Evolutionary conservation across 2,329 filamentous ascomycete genomes (phyloP), one percentile per base, ranked within the genome.

Genomic region (Colletotrichum trifolii): DNA sequence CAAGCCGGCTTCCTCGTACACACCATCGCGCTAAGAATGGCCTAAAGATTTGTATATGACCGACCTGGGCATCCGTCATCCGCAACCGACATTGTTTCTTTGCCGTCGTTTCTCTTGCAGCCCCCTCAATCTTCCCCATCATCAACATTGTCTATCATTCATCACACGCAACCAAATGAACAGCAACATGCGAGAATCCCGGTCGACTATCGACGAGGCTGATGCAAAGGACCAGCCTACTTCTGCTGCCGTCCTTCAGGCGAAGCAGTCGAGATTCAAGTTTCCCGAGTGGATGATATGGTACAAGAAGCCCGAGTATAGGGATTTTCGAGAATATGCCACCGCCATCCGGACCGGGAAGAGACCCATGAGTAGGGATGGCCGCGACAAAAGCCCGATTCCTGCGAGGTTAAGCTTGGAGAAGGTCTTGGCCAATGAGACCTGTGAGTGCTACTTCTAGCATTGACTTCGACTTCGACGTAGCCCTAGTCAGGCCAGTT

Each of bases 241-340:
- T 9, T 10, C 25, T 25, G 46, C 46, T n/a, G 38, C 12, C 15
- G 43, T 13, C 12, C n/a, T 34, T 4, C 25, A 25, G 42, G 17
- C 43, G 8, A 46, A 36, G 35, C 7, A 54, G 38, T 25, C 62
- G 8, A 62, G 39, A 35, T 55, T 70, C 52, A 68, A 55, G 42
- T 55, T 73, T 13, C 73, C 70, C 4, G 54, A 69, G 17, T 83
- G 79, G 78, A 68, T 81, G 66, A 64, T 71, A 49, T 83, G 81
- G 81, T 83, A 83, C 71, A 82, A 81, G 73, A 83, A 81, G 69
- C 81, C 81, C 2, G 80, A 82, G 62, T 83, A 82, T 69, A 75
- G 80, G 33, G 80, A 83, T 66, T 79, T 83, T 70, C 79, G 76
- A 47, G 76, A 82, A 65, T 83, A 82, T 67, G 77, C 81, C 33